A percentile compares a stretch with the other conserved stretches of the same genome.
These are phyloP conservation scores for Cladosporium sp. DNA, from an alignment of 2,329 filamentous ascomycete genomes.

Conservation along the genomic window DNA sequence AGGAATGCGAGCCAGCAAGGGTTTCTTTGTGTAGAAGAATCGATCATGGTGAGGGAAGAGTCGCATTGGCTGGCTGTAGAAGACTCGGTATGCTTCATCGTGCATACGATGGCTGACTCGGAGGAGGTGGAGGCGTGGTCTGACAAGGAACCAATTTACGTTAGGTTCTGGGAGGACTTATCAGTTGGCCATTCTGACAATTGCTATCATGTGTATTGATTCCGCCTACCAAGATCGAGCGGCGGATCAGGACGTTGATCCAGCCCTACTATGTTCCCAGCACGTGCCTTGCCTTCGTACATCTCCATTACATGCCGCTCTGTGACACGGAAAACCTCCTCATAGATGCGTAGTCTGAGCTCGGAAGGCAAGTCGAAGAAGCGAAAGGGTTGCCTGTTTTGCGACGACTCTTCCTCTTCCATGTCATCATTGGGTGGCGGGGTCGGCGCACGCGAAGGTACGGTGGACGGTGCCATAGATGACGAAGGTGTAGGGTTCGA, in stretches of 20 bases:
- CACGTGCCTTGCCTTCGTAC: slow-evolving; percentile 8
- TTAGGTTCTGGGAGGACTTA: slow-evolving; percentile 40
- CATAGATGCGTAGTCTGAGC: slow-evolving; percentile 65
- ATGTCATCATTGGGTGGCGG: slow-evolving; percentile 14
- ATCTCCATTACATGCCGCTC: slow-evolving; percentile 10
- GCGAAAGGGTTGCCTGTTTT: slow-evolving; percentile 45
- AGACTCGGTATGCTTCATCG: slow-evolving; percentile 58
- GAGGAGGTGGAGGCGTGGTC: slow-evolving; percentile 53
- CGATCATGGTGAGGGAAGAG: slow-evolving; percentile 62
- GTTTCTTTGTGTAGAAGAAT: slow-evolving; percentile 69
- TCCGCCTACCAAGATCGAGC: slow-evolving; percentile 53
- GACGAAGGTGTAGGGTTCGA: neutral
- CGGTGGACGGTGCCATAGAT: neutral
- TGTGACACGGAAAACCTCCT: slow-evolving; percentile 49
- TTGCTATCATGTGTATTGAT: neutral
- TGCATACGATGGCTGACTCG: slow-evolving; percentile 58
- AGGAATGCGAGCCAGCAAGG: slow-evolving; percentile 63
- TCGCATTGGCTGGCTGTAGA: slow-evolving; percentile 62
- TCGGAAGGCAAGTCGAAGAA: slow-evolving; percentile 67
- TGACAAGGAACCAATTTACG: slow-evolving; percentile 59
- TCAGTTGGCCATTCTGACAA: neutral
- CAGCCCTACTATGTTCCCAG: slow-evolving; percentile 3
- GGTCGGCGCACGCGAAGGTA: slow-evolving; percentile 21
- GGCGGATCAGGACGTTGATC: slow-evolving; percentile 43
- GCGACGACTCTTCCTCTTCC: slow-evolving; percentile 9